Evolutionary conservation across 257 asterid species (phyloP).

Genomic region (Fraxinus excelsior): DNA sequence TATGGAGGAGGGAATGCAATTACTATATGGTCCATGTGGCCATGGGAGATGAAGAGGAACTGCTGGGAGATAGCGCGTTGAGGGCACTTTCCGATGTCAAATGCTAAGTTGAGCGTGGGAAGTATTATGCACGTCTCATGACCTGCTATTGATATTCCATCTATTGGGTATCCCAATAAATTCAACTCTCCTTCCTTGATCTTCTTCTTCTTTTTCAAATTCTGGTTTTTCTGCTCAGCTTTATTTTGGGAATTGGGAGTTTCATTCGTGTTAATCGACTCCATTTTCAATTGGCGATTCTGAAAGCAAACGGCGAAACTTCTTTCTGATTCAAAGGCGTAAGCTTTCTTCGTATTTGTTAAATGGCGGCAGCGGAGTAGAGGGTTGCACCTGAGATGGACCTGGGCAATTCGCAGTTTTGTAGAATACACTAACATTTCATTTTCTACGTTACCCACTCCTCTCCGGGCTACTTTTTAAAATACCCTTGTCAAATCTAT

Average conservation of each 20-base stretch:
- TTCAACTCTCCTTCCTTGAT: constrained; percentile 52
- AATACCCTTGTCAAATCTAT: too few relatives aligned
- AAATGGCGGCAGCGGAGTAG: neutral
- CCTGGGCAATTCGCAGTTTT: too few relatives aligned
- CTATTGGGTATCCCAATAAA: constrained; percentile 69
- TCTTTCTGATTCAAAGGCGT: neutral
- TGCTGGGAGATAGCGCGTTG: constrained; percentile 91
- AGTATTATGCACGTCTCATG: constrained; percentile 89
- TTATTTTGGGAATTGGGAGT: neutral
- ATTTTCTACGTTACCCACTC: too few relatives aligned
- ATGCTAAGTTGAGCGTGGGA: constrained; percentile 78
- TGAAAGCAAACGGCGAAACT: neutral
- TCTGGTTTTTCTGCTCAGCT: constrained; percentile 1
- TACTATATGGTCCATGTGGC: constrained; percentile 98
- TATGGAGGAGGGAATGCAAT: constrained; percentile 11
- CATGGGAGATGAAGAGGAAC: constrained; percentile 95
- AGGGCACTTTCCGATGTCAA: constrained; percentile 96
- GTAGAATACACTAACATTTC: too few relatives aligned
- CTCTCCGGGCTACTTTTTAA: too few relatives aligned
- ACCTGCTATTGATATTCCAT: constrained; percentile 91
- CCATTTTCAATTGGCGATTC: neutral
- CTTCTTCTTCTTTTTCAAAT: constrained; percentile 35
- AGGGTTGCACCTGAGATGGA: too few relatives aligned
- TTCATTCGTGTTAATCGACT: neutral
- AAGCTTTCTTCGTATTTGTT: neutral